Base-by-base conservation (phyloP, 2,329 filamentous ascomycete genomes). In the Ustulina deusta region DNA sequence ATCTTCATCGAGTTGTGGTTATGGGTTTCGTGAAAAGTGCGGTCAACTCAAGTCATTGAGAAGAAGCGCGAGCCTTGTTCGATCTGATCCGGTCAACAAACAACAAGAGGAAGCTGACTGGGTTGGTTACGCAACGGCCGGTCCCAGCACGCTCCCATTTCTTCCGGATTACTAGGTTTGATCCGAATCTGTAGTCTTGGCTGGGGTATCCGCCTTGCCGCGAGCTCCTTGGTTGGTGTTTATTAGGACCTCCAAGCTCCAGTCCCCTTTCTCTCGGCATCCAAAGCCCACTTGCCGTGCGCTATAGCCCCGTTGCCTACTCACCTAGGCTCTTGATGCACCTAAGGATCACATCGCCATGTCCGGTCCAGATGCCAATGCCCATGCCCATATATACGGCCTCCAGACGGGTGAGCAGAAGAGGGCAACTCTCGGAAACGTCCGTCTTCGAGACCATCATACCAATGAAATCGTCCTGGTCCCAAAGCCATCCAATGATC, bases 391-490 rank as follows among this genome's bases (percentile, higher is more conserved):
- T n/a, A 44, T 56, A 38, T 36, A 27, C 20, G 62, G 44, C 54
- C 13, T 20, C 52, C 49, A 56, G 20, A 48, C 20, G n/a, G 51
- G n/a, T 11, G 63, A 65, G 27, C 61, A 40, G 46, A 68, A 60
- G 34, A 25, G 34, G 52, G 73, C 72, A 56, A 80, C 79, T 3
- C 71, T 84, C 29, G 82, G 83, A 44, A 81, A 81, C 60, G 78
- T 84, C 32, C 81, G 79, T 17, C 77, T 84, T 27, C 79, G 81
- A 46, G 73, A 83, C 60, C 75, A 77, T 51, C 76, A 80, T 34
- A 84, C 81, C 11, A 81, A 84, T 69, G 76, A 73, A 70, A 74
- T 74, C 56, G 77, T 80, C 61, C 29, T 74, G 11, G 71, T 74
- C 29, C 80, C 80, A 4, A 74, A 74, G 3, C 80, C 80, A 4